A percentile compares a stretch with the other conserved stretches of the same genome.
Evolutionary conservation across 2,329 filamentous ascomycete species (phyloP).

Genomic region (Colletotrichum viniferum): DNA sequence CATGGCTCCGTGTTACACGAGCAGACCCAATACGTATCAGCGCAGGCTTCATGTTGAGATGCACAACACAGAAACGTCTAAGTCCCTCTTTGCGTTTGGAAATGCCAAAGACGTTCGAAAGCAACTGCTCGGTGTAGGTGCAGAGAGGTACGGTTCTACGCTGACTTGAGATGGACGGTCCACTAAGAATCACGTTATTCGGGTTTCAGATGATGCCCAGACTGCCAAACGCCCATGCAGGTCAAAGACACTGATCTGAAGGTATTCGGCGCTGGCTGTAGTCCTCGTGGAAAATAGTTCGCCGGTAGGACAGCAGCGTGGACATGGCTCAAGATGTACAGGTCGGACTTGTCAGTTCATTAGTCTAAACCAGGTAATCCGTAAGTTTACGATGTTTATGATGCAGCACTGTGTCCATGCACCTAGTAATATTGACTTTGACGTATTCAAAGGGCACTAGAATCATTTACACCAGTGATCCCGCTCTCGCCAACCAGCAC

Average conservation of each 20-base stretch:
- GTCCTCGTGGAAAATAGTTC: background rate
- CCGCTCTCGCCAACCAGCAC: background rate
- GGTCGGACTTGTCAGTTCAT: background rate
- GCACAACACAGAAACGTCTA: background rate
- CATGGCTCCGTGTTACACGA: background rate
- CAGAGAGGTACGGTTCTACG: background rate
- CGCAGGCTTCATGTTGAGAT: background rate
- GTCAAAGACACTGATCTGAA: background rate
- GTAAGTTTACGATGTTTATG: background rate
- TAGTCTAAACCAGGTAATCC: background rate
- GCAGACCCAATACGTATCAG: background rate
- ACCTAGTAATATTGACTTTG: background rate
- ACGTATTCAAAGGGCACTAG: background rate
- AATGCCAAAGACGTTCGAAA: fast-evolving
- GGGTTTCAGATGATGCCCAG: background rate
- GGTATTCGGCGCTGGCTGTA: background rate
- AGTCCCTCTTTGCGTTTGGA: background rate
- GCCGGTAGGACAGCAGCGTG: background rate
- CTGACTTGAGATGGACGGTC: background rate
- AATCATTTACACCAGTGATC: background rate
- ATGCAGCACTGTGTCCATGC: background rate
- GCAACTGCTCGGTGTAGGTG: background rate
- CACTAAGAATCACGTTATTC: background rate
- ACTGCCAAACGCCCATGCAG: background rate
- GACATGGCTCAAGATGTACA: background rate